These are phyloP conservation scores for Breynia disticha DNA, from an alignment of 441 rosid genomes.

Conservation along the genomic window DNA sequence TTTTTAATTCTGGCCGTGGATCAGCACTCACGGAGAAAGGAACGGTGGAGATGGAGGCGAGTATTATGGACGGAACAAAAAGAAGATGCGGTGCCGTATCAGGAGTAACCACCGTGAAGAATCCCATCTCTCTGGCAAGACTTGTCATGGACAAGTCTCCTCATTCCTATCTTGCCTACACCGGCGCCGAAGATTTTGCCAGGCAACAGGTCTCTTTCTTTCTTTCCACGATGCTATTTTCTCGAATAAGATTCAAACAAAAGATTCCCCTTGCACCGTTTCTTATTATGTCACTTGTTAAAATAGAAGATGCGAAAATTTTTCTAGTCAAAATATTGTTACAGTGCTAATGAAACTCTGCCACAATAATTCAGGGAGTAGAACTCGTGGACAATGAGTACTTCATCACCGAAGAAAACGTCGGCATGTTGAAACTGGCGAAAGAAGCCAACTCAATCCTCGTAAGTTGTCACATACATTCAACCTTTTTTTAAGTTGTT, in stretches of 20 bases:
- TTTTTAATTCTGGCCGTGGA: slow-evolving; percentile 91
- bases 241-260: too few species aligned
- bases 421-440: slow-evolving; percentile 76
- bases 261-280: too few species aligned
- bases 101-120: slow-evolving; percentile 73
- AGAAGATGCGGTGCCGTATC: slow-evolving; percentile 94
- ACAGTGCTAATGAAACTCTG: neutral
- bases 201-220: slow-evolving; percentile 19
- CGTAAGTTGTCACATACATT: slow-evolving; percentile 24
- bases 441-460: slow-evolving; percentile 81
- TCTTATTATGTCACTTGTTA: too few species aligned
- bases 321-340: too few species aligned
- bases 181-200: slow-evolving; percentile 89
- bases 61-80: slow-evolving; percentile 82
- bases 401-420: slow-evolving; percentile 72
- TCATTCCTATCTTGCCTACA: slow-evolving; percentile 79
- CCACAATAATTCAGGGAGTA: slow-evolving; percentile 41
- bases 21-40: slow-evolving; percentile 84
- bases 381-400: slow-evolving; percentile 66
- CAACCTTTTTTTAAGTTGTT: too few species aligned
- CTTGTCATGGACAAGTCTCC: slow-evolving; percentile 96
- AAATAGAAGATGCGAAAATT: neutral
- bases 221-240: neutral
- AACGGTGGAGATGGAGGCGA: slow-evolving; percentile 94
- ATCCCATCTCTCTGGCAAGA: slow-evolving; percentile 81